Conservation (phyloP, 208 protist genomes). For the Cochliopodium minus region DNA sequence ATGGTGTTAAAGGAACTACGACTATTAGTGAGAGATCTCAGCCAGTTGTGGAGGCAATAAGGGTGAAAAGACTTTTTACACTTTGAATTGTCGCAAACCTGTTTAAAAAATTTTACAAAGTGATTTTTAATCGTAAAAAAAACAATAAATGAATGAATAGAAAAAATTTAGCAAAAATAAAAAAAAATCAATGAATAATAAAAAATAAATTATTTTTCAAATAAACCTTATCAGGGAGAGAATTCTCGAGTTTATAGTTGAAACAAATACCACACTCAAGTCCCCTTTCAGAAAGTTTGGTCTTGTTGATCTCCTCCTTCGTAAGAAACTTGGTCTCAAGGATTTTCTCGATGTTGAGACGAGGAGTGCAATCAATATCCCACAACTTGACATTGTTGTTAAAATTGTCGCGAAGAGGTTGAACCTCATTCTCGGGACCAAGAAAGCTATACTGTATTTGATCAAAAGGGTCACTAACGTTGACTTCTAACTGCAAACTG, state of each 20-base stretch:
- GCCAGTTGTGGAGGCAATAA: conserved; percentile 4
- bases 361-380: background rate
- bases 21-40: background rate
- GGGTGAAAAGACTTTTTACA: conserved; percentile 7
- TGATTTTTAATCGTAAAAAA: too few relatives aligned
- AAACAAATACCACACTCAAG: conserved; percentile 11
- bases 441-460: background rate
- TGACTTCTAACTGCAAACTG: conserved; percentile 2
- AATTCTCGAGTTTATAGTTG: background rate
- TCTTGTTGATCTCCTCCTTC: background rate
- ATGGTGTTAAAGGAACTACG: conserved; percentile 11
- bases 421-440: background rate
- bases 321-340: background rate
- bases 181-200: too few relatives aligned
- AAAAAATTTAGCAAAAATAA: too few relatives aligned
- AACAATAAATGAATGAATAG: too few relatives aligned
- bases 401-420: background rate
- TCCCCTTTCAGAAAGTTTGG: background rate
- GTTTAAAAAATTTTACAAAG: too few relatives aligned
- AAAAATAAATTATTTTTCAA: too few relatives aligned
- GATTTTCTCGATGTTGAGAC: background rate
- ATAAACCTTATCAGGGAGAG: conserved; percentile 8
- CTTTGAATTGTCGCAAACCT: conserved; percentile 7
- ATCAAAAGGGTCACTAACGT: background rate
- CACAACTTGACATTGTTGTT: background rate